Conservation (phyloP, 164 flowering plant genomes). For the Stephania cephalantha region DNA sequence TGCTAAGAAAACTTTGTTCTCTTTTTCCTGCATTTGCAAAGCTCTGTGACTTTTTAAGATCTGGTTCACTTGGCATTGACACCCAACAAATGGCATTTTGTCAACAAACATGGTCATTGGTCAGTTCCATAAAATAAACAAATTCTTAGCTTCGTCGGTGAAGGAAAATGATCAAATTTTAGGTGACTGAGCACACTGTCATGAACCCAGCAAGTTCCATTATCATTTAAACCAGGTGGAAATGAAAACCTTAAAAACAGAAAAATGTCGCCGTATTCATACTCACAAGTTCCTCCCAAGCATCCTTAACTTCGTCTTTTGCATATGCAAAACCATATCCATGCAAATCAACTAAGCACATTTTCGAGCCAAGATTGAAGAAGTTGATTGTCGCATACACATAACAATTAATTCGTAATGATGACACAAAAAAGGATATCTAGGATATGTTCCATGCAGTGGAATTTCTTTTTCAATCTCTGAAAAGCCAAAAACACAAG, state of each 20-base stretch:
- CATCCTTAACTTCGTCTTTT: constrained; percentile 92
- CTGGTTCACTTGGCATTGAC: not conserved
- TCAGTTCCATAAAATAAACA: not conserved
- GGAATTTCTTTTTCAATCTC: no score
- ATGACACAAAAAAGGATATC: not conserved
- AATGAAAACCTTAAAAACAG: not conserved
- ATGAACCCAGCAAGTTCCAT: not conserved
- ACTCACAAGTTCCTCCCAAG: constrained; percentile 99
- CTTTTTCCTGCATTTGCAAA: not conserved
- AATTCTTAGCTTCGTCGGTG: not conserved
- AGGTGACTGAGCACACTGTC: not conserved
- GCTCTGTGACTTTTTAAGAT: not conserved
- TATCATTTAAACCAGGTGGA: not conserved
- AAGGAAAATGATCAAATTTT: not conserved
- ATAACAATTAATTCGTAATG: constrained; percentile 5
- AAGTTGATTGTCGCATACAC: constrained; percentile 77
- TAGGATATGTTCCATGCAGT: no score
- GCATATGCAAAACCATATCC: constrained; percentile 99
- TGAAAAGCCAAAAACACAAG: no score
- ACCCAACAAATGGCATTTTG: not conserved
- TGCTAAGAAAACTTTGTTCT: not conserved
- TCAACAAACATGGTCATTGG: not conserved
- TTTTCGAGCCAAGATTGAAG: constrained; percentile 80
- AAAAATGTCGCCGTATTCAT: constrained; percentile 3
- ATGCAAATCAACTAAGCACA: constrained; percentile 85